Percentiles rank a stretch among this genome's conserved stretches.
phyloP scores from a whole-genome alignment of 768 basidiomycete species.

The Tulasnella sp. region DNA sequence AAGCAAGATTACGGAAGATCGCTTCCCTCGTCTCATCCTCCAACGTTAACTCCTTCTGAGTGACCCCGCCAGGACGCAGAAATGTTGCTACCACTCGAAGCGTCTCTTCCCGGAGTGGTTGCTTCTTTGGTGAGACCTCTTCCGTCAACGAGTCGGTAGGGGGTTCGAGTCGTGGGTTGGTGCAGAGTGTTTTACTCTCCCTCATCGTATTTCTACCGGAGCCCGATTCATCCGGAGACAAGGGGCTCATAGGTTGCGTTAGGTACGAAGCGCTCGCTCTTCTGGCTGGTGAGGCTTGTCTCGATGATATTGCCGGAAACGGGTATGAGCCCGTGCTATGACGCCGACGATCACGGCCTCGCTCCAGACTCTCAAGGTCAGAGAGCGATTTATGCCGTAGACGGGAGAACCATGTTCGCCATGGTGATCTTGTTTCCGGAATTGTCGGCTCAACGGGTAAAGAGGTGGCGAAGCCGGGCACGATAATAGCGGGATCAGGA shows the following conservation, averaged over 20 bases:
- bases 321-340: no score
- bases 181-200: no score
- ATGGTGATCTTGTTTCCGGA: not conserved
- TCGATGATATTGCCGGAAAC: no score
- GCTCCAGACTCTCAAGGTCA: no score
- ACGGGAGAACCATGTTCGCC: not conserved
- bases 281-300: no score
- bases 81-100: conserved; percentile 24
- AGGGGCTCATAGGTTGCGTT: no score
- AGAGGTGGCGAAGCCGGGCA: not conserved
- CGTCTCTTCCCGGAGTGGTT: conserved; percentile 26
- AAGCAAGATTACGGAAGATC: conserved; percentile 25
- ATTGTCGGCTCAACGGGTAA: not conserved
- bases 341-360: no score
- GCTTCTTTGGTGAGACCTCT: not conserved
- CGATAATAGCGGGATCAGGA: conserved; percentile 2
- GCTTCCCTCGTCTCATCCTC: conserved; percentile 25
- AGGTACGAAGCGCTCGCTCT: no score
- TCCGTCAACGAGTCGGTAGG: not conserved
- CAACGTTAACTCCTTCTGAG: conserved; percentile 22
- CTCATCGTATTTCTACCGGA: no score
- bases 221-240: no score
- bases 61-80: conserved; percentile 18
- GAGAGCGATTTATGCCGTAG: no score
- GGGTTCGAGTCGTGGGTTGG: no score